These are phyloP conservation scores for Beauveria brongniartii DNA, from an alignment of 2,329 filamentous ascomycete genomes.

Conservation along the genomic window DNA sequence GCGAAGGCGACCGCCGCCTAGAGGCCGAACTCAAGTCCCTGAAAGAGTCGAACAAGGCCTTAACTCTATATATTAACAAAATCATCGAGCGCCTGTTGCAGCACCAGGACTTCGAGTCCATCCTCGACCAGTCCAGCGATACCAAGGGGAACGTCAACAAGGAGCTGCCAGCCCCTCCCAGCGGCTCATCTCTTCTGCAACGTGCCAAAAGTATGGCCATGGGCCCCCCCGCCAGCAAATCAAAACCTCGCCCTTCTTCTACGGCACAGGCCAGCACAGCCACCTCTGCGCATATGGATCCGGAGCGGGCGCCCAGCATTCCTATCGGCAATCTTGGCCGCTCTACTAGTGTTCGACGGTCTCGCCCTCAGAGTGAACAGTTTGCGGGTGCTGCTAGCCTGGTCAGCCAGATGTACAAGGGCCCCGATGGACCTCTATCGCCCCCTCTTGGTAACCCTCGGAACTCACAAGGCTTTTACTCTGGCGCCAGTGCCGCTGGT, in stretches of 20 bases:
- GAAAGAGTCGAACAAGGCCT: slow-evolving; percentile 92
- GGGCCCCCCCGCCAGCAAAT: slow-evolving; percentile 27
- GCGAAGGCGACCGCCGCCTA: slow-evolving; percentile 55
- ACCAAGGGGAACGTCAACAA: slow-evolving; percentile 57
- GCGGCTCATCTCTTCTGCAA: slow-evolving; percentile 45
- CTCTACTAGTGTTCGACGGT: slow-evolving; percentile 44
- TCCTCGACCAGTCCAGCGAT: slow-evolving; percentile 72
- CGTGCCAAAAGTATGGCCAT: slow-evolving; percentile 54
- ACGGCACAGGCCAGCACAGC: slow-evolving; percentile 35
- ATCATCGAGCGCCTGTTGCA: slow-evolving; percentile 94
- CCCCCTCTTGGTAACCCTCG: slow-evolving; percentile 50
- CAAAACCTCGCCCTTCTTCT: slow-evolving; percentile 49
- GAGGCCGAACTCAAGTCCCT: slow-evolving; percentile 71
- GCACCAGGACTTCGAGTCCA: slow-evolving; percentile 90
- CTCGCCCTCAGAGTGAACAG: slow-evolving; percentile 56
- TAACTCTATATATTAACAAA: slow-evolving; percentile 97
- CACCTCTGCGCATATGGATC: slow-evolving; percentile 49
- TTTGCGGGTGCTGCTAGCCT: slow-evolving; percentile 55
- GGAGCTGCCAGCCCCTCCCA: slow-evolving; percentile 67
- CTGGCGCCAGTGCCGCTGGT: slow-evolving; percentile 37
- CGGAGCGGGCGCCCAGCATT: slow-evolving; percentile 67
- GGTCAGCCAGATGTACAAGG: slow-evolving; percentile 85
- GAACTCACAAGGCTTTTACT: slow-evolving; percentile 58
- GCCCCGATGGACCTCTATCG: slow-evolving; percentile 56
- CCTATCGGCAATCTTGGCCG: slow-evolving; percentile 55